These are phyloP conservation scores for Phaeotremella fagi DNA, from an alignment of 768 basidiomycete genomes.

Conservation along the genomic window DNA sequence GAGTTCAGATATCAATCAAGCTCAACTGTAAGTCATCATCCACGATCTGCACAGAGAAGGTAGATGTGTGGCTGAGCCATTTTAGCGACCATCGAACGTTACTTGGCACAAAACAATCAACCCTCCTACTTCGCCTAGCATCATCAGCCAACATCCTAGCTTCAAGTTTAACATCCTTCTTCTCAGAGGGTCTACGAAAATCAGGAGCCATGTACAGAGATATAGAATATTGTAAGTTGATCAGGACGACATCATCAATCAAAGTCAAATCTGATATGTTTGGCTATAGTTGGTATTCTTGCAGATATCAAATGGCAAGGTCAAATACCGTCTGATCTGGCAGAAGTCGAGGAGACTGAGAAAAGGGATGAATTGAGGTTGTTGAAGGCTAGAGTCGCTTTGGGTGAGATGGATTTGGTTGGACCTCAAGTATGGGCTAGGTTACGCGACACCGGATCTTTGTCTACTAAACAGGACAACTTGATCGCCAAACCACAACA, in stretches of 20 bases:
- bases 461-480: no score
- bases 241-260: not conserved
- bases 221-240: slow-evolving; percentile 23
- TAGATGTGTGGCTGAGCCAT: no score
- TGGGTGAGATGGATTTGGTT: slow-evolving; percentile 16
- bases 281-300: slow-evolving; percentile 14
- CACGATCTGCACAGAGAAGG: no score
- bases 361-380: slow-evolving; percentile 10
- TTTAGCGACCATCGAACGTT: slow-evolving; percentile 14
- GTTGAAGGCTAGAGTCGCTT: slow-evolving; percentile 17
- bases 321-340: slow-evolving; percentile 8
- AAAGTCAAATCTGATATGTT: not conserved
- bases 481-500: no score
- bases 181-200: slow-evolving; percentile 10
- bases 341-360: slow-evolving; percentile 8
- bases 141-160: slow-evolving; percentile 2
- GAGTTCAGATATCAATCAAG: slow-evolving; percentile 7
- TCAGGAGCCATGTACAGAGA: slow-evolving; percentile 5
- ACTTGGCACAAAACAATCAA: slow-evolving; percentile 13
- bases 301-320: slow-evolving; percentile 18
- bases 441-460: not conserved
- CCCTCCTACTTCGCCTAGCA: slow-evolving; percentile 8
- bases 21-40: slow-evolving; percentile 9
- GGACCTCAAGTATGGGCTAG: slow-evolving; percentile 7
- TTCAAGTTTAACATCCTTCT: not conserved